Conservation (phyloP, 2,329 filamentous ascomycete genomes). For the Juglanconis oblonga region DNA sequence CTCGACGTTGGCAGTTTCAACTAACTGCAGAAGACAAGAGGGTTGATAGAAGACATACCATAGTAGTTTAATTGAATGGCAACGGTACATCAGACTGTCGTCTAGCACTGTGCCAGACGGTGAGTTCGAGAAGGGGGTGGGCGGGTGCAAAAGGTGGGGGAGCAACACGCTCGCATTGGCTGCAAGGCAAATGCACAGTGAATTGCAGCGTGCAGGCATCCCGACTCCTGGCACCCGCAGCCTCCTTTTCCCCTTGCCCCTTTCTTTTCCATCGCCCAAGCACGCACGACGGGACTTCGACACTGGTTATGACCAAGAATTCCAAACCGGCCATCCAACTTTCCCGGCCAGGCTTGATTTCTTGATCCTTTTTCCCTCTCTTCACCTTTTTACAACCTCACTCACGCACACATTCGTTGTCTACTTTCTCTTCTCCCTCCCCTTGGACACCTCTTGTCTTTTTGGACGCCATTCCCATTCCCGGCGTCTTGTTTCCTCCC, state of each 20-base stretch:
- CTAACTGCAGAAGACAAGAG: too few species aligned
- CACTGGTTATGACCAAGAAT: conserved; percentile 6
- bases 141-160: not conserved
- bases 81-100: not conserved
- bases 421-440: conserved; percentile 27
- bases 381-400: conserved; percentile 7
- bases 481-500: conserved; percentile 9
- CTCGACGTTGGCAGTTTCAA: too few species aligned
- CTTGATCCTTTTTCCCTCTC: conserved; percentile 10
- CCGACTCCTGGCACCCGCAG: conserved; percentile 20
- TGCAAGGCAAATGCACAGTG: not conserved
- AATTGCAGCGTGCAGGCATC: not conserved
- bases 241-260: conserved; percentile 20
- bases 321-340: conserved; percentile 13
- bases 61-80: not conserved
- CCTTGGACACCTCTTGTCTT: conserved; percentile 25
- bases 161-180: not conserved
- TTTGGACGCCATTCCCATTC: conserved; percentile 19
- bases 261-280: conserved; percentile 6
- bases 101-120: not conserved
- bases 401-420: conserved; percentile 16
- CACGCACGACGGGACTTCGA: too few species aligned
- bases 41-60: too few species aligned
- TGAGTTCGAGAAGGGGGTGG: not conserved
- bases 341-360: conserved; percentile 7